Evolutionary conservation across 305 asterid genomes (phyloP), one percentile per base, ranked within the genome.

Genomic region (Solanum hybrid): DNA sequence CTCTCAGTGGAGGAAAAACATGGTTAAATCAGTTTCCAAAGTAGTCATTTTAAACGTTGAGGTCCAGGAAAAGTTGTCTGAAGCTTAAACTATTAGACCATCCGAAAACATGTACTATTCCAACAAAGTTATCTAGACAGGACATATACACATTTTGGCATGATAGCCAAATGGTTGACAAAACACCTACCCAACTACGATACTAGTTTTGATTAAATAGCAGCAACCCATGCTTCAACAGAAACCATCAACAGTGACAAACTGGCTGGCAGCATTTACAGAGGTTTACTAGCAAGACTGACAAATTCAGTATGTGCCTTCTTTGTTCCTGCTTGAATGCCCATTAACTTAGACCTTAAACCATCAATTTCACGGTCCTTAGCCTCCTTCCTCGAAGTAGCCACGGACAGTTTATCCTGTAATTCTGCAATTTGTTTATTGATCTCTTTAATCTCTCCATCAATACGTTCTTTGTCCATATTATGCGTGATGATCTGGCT

Each of bases 371-470:
- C 94, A 26, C 7, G 37, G n/a, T 91, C 93, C 92, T 91, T 90
- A 22, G 12, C 89, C 84, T 77, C 95, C 90, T 92, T 93, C 31
- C 37, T 92, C 2, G 90, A 90, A 75, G 86, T 77, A 3, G 89
- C 94, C 82, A 64, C 64, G 8, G 91, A 34, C 3, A 93, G 93
- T 93, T 92, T 94, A 36, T 75, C 95, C 90, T 95, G 92, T 86
- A 97, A 89, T 89, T 79, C 91, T 89, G 33, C 67, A 13, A 94
- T 92, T 87, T 95, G 93, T 90, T 89, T 93, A 1, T 92, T 86
- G 28, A 95, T 93, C 90, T 90, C 93, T 2, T 67, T 90, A 35
- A 92, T 90, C 90, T 95, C 97, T 87, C 89, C 92, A 11, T 93
- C 91, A 8, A 92, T 64, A 91, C 71, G 89, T 39, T 64, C 57